Evolutionary conservation across 257 asterid species (phyloP).

Genomic region (Solanum paucissectum): DNA sequence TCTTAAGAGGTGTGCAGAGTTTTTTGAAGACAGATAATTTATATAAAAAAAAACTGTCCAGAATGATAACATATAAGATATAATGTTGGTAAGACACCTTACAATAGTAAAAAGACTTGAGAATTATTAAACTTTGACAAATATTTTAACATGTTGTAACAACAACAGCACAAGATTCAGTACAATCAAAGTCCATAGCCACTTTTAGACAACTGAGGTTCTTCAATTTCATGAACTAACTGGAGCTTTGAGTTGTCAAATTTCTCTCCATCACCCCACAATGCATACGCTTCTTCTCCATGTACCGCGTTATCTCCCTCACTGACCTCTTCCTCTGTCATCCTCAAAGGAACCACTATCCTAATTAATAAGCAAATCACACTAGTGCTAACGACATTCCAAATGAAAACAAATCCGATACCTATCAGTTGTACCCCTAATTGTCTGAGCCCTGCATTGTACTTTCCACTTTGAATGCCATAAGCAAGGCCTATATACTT

Average conservation of each 20-base stretch:
- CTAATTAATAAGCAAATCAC: conserved; percentile 49
- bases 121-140: not conserved
- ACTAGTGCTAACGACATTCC: conserved; percentile 42
- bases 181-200: not conserved
- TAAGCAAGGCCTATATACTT: conserved; percentile 49
- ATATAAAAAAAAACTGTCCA: not conserved
- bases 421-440: conserved; percentile 53
- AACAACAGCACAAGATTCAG: not conserved
- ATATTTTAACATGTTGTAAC: not conserved
- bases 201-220: conserved; percentile 8
- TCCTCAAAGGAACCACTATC: conserved; percentile 35
- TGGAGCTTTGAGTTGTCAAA: conserved; percentile 32
- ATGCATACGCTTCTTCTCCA: conserved; percentile 73
- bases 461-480: conserved; percentile 29
- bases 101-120: not conserved
- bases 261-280: conserved; percentile 78
- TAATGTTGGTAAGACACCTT: not conserved
- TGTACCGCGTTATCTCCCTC: conserved; percentile 69
- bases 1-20: not conserved
- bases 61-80: not conserved
- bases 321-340: conserved; percentile 40
- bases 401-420: conserved; percentile 21
- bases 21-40: not conserved
- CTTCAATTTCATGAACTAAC: conserved; percentile 27
- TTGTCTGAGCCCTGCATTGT: conserved; percentile 41